Conservation (phyloP, 306 rosid species). For the Astragalus membranaceus region DNA sequence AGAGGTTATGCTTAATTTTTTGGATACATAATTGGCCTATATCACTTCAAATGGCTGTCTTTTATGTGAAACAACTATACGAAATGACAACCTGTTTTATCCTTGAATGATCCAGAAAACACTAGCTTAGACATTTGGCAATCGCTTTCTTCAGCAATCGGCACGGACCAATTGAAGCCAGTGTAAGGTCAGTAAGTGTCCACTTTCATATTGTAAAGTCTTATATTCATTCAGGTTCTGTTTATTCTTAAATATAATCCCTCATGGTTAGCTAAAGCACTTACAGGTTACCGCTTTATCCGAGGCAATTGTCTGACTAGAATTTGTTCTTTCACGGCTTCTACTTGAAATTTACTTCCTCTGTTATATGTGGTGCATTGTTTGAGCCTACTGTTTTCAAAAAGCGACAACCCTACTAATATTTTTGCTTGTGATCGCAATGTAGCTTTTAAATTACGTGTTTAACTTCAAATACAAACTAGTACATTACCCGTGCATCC, state of each 20-base stretch:
- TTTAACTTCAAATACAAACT: background rate
- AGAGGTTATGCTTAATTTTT: constrained; percentile 22
- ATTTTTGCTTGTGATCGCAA: background rate
- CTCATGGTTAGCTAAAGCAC: background rate
- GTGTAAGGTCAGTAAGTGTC: background rate
- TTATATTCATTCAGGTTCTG: background rate
- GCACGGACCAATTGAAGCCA: background rate
- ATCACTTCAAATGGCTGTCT: constrained; percentile 7
- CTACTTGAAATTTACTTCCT: background rate
- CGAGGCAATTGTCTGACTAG: constrained; percentile 6
- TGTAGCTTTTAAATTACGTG: background rate
- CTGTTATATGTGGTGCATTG: background rate
- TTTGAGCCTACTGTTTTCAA: background rate
- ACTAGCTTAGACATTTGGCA: background rate
- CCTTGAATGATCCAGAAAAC: constrained; percentile 12
- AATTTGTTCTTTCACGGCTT: background rate
- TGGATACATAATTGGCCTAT: constrained; percentile 9
- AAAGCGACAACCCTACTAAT: background rate
- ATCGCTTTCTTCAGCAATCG: background rate
- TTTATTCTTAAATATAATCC: background rate
- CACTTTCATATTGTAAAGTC: background rate
- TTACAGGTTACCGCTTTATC: constrained; percentile 5
- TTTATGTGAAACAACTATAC: background rate
- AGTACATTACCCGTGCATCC: no score
- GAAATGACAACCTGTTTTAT: constrained; percentile 7